Conservation (phyloP, 2,329 filamentous ascomycete species). For the Botrytis galanthina region DNA sequence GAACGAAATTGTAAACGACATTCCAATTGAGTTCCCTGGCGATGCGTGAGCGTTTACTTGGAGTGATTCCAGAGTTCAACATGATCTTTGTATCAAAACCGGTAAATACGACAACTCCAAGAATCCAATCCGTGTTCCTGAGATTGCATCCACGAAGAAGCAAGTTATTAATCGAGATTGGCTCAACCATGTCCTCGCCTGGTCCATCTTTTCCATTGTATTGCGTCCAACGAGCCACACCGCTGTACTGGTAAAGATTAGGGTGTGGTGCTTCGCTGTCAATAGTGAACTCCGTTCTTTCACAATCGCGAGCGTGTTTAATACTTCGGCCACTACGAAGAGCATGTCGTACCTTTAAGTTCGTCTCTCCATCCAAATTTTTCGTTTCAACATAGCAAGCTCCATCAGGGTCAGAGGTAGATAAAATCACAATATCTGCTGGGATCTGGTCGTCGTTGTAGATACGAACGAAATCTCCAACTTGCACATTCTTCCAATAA, state of each 20-base stretch:
- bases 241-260: constrained; percentile 94
- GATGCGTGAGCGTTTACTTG: constrained; percentile 88
- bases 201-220: constrained; percentile 60
- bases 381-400: constrained; percentile 98
- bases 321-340: constrained; percentile 80
- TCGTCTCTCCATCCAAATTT: constrained; percentile 96
- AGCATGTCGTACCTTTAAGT: constrained; percentile 90
- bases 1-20: constrained; percentile 91
- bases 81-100: constrained; percentile 98
- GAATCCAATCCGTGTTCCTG: constrained; percentile 92
- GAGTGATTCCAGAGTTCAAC: constrained; percentile 95
- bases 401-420: constrained; percentile 90
- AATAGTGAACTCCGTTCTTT: constrained; percentile 80
- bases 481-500: constrained; percentile 90
- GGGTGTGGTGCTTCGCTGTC: constrained; percentile 90
- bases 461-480: constrained; percentile 93
- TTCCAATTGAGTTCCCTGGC: constrained; percentile 95
- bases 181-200: constrained; percentile 79
- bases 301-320: constrained; percentile 88
- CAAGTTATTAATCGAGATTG: constrained; percentile 92
- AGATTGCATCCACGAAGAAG: constrained; percentile 90
- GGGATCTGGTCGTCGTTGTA: constrained; percentile 97
- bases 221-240: constrained; percentile 84
- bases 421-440: constrained; percentile 86
- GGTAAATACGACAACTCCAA: constrained; percentile 91